Evolutionary conservation across 306 rosid species (phyloP).

Genomic region (Quercus mongolica): DNA sequence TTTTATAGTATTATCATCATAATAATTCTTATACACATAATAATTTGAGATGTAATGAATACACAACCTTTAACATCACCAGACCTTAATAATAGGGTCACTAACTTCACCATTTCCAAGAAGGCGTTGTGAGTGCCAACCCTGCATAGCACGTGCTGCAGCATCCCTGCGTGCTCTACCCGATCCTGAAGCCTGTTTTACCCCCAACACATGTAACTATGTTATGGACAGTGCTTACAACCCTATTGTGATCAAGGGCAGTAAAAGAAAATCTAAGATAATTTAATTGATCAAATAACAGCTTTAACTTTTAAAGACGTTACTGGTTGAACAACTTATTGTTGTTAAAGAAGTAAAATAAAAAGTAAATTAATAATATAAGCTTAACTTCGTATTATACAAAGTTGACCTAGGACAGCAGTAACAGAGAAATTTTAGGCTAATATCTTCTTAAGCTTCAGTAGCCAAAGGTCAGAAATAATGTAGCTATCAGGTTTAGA

Average conservation of each 20-base stretch:
- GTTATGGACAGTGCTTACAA: neutral
- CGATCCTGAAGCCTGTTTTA: slow-evolving; percentile 65
- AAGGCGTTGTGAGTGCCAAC: slow-evolving; percentile 98
- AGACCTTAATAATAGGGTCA: slow-evolving; percentile 92
- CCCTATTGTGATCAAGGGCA: neutral
- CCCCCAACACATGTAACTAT: neutral
- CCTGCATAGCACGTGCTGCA: slow-evolving; percentile 99
- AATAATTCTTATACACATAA: neutral
- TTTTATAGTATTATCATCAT: slow-evolving; percentile 17
- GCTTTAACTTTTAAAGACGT: neutral
- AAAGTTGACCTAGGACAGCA: neutral
- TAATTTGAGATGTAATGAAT: neutral
- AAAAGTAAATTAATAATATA: neutral
- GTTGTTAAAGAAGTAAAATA: neutral
- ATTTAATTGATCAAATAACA: neutral
- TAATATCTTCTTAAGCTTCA: neutral
- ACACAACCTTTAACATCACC: slow-evolving; percentile 21
- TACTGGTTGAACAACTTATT: neutral
- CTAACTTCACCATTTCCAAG: slow-evolving; percentile 95
- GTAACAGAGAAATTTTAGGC: neutral
- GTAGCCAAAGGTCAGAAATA: neutral
- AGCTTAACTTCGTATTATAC: neutral
- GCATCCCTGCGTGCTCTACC: slow-evolving; percentile 98
- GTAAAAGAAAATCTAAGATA: neutral
- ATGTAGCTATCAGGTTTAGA: neutral